A percentile compares a stretch with the other conserved stretches of the same genome.
These are phyloP conservation scores for Boletus insuetus DNA, from an alignment of 768 basidiomycete genomes.

Conservation along the genomic window DNA sequence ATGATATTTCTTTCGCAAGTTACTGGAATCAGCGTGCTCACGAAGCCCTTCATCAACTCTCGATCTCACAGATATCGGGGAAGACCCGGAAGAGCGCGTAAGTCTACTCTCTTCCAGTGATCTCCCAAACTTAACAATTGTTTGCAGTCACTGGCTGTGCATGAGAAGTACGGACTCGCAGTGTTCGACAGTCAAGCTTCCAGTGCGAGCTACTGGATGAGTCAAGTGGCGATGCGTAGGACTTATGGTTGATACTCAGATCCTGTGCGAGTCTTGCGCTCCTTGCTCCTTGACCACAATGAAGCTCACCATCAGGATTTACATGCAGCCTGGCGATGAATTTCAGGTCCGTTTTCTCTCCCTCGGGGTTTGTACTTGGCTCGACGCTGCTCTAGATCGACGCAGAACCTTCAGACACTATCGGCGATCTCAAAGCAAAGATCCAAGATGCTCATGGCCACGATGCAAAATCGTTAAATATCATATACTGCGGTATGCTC, in stretches of 20 bases:
- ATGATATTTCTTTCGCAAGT: too few species aligned
- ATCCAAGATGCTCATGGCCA: neutral
- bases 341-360: neutral
- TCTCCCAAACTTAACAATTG: too few species aligned
- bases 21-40: too few species aligned
- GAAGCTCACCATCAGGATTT: slow-evolving; percentile 4
- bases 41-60: too few species aligned
- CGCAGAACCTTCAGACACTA: slow-evolving; percentile 3
- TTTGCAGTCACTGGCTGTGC: too few species aligned
- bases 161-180: too few species aligned
- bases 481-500: neutral
- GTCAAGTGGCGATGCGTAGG: neutral
- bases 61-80: too few species aligned
- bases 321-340: neutral
- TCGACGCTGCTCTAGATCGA: neutral
- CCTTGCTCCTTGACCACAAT: slow-evolving; percentile 1
- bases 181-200: neutral
- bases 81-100: too few species aligned
- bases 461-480: neutral
- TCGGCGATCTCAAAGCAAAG: slow-evolving; percentile 5
- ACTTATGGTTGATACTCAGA: neutral
- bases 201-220: neutral
- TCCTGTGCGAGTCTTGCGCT: neutral
- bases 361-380: neutral
- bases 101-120: too few species aligned